Base-by-base conservation (phyloP, 1,139 yeast species). In the Kazachstania sp. region DNA sequence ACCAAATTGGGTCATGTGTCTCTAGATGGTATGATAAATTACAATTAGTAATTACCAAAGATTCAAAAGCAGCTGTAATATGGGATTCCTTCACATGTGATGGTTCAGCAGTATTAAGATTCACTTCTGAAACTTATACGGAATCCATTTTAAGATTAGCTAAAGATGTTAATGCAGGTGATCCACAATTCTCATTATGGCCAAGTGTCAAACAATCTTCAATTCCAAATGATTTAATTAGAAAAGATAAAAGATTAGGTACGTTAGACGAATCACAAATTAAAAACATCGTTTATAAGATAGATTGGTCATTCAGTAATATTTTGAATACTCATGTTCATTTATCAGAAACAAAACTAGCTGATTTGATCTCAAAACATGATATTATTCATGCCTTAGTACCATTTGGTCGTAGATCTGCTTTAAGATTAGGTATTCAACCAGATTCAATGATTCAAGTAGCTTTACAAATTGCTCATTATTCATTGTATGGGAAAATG, bases 81-180 rank as follows among this genome's bases (percentile, higher is more conserved):
- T 84, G 90, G 86, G 80, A 77, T 49, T 80, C 86, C 2, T 77
- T 84, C 37, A 77, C 83, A n/a, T 81, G 83, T 75, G 92, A 84
- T 63, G 83, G 86, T 43, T 83, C 90, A 2, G 81, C 85, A 0
- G 85, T 83, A 13, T 67, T 84, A 52, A 69, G 94, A 49, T 84
- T 82, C 57, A 78, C 83, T 37, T 77, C 86, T 56, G 94, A 84
- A 59, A 78, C 81, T 34, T 84, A 81, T 60, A 81, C 92, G 0
- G 94, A 84, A 59, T 79, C 83, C 41, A 79, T 83, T 19, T 67
- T 84, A 50, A 76, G 86, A 61, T 70, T 84, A 50, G 90, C 90
- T 4, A 75, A 80, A 55, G 79, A 79, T 55, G 81, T 81, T 56
- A 82, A 83, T 62, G 86, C 85, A 5, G 70, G 76, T n/a, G 83